Percentiles rank a stretch among this genome's conserved stretches.
phyloP scores from a whole-genome alignment of 2,329 filamentous ascomycete species.

The Beauveria brongniartii region DNA sequence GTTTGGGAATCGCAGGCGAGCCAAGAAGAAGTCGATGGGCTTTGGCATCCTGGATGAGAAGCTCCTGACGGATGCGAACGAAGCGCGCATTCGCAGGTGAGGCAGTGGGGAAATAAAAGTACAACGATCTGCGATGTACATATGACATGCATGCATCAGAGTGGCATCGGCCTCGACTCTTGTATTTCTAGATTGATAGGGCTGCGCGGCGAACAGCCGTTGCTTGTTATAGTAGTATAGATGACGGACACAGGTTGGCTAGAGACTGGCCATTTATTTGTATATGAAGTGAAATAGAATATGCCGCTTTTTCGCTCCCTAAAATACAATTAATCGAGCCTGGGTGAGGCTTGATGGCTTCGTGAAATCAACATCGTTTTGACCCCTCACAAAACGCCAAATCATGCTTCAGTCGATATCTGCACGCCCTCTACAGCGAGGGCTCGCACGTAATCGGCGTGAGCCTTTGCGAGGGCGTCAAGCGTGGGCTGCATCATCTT shows the following conservation, averaged over 20 bases:
- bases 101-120: not conserved
- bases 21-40: conserved; percentile 51
- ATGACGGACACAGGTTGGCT: not conserved
- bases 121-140: not conserved
- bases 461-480: conserved; percentile 61
- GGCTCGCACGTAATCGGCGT: conserved; percentile 62
- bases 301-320: not conserved
- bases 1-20: conserved; percentile 73
- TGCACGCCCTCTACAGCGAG: conserved; percentile 55
- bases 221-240: conserved; percentile 2
- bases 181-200: conserved; percentile 3
- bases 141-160: not conserved
- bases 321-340: not conserved
- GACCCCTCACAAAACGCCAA: not conserved
- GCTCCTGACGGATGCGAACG: conserved; percentile 29
- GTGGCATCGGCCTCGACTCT: not conserved
- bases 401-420: conserved; percentile 34
- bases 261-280: not conserved
- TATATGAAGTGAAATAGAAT: conserved; percentile 7
- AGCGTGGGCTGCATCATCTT: conserved; percentile 69
- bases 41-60: conserved; percentile 43
- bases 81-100: conserved; percentile 34
- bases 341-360: not conserved
- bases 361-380: not conserved
- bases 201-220: not conserved